Base-by-base conservation (phyloP, 2,329 filamentous ascomycete species). In the Bipolaris bicolor region DNA sequence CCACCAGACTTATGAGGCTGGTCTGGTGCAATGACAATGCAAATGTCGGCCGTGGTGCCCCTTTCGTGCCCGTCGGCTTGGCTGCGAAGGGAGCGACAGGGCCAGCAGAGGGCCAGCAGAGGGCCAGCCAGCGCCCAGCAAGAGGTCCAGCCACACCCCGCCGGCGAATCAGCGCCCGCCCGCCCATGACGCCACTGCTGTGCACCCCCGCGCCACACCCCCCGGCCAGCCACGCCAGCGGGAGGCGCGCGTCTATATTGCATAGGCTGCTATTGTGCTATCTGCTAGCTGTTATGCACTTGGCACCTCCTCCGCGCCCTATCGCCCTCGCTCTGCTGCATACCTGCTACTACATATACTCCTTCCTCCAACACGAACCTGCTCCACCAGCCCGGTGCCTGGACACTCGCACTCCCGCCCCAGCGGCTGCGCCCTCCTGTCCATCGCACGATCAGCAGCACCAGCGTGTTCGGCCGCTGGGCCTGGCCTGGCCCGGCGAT, bases 31-130 rank as follows among this genome's bases (percentile, higher is more conserved):
- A 10, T 29, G 26, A 29, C 29, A 31, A 31, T 31, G 29, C 61
- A 66, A 66, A 67, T 66, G 64, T 69, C 64, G 64, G 66, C 64
- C 55, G 63, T 65, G 64, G 57, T 49, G 51, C 67, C 68, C 70
- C 67, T 70, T 69, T 68, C 61, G 58, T 59, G 18, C 48, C 47
- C 33, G 39, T 20, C 18, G 54, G 49, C 64, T 67, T 66, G 66
- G 62, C 66, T 45, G 52, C 61, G 59, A 18, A n/a, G 7, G 61
- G 47, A 15, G 18, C 29, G 47, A 4, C 29, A 29, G 10, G 29
- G 29, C 29, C 48, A 62, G 66, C 65, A 2, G 3, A 31, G 10
- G 29, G 9, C 62, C 18, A 11, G 29, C 29, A 11, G 11, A 11
- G 10, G 29, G 3, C 22, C 36, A 31, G 33, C 26, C 49, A 41